These are phyloP conservation scores for Xylaria sp. DNA, from an alignment of 2,329 filamentous ascomycete species.

Conservation along the genomic window DNA sequence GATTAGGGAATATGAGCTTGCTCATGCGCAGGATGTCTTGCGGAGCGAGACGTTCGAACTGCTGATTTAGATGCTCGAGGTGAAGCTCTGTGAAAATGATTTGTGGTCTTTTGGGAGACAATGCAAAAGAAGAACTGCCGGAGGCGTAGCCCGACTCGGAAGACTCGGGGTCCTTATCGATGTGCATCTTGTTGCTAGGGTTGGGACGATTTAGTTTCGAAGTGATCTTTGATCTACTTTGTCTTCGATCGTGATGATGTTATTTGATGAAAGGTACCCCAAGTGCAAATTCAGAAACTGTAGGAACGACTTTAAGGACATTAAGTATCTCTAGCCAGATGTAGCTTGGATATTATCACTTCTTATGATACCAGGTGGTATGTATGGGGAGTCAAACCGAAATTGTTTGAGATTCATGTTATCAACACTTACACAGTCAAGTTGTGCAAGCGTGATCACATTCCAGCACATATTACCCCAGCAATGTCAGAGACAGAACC, in stretches of 20 bases:
- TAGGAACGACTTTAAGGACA: neutral
- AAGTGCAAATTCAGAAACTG: neutral
- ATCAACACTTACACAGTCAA: neutral
- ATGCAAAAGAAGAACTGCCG: slow-evolving; percentile 59
- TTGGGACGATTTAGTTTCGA: neutral
- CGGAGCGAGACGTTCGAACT: slow-evolving; percentile 86
- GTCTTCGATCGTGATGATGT: neutral
- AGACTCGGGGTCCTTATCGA: slow-evolving; percentile 3
- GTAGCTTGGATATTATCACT: neutral
- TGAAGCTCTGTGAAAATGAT: slow-evolving; percentile 89
- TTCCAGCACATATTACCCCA: neutral
- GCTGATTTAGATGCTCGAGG: slow-evolving; percentile 88
- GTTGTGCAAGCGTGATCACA: neutral
- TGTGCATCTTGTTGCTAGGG: neutral
- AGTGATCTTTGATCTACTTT: neutral
- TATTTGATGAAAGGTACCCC: neutral
- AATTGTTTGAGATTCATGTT: neutral
- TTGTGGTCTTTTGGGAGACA: slow-evolving; percentile 68
- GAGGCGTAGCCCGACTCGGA: slow-evolving; percentile 12
- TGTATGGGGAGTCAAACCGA: neutral
- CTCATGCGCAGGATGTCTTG: slow-evolving; percentile 93
- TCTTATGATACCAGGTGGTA: neutral
- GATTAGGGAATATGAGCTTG: slow-evolving; percentile 87
- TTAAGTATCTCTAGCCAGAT: neutral
- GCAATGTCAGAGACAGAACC: neutral